Percentiles rank a stretch among this genome's conserved stretches.
Evolutionary conservation across 2,329 filamentous ascomycete species (phyloP).

Genomic region (Alternaria sp.): DNA sequence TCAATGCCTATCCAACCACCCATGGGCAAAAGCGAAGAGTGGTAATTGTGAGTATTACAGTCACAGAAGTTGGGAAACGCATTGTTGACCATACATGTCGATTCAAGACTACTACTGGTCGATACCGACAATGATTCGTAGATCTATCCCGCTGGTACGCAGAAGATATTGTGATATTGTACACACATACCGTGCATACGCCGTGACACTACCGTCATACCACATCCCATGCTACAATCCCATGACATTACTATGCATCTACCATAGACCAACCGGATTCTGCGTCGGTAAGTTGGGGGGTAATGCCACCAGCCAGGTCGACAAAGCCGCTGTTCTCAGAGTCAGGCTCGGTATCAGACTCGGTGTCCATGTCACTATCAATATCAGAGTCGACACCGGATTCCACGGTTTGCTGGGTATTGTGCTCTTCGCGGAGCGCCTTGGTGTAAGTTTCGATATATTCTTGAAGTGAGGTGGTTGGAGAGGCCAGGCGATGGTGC

Average conservation of each 20-base stretch:
- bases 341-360: constrained; percentile 14
- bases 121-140: neutral
- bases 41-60: neutral
- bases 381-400: constrained; percentile 1
- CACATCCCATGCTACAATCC: neutral
- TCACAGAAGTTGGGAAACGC: neutral
- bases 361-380: constrained; percentile 6
- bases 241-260: neutral
- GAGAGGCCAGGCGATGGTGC: constrained; percentile 2
- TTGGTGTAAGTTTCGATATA: neutral
- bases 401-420: neutral
- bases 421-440: neutral
- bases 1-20: neutral
- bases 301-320: constrained; percentile 17
- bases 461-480: neutral
- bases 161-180: neutral
- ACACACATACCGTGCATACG: neutral
- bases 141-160: neutral
- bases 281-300: constrained; percentile 12
- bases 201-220: neutral
- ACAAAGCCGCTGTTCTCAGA: neutral
- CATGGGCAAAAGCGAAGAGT: neutral
- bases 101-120: neutral
- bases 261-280: constrained; percentile 21
- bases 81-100: neutral